These are phyloP conservation scores for Fusarium austroafricanum DNA, from an alignment of 2,329 filamentous ascomycete species.

Conservation along the genomic window DNA sequence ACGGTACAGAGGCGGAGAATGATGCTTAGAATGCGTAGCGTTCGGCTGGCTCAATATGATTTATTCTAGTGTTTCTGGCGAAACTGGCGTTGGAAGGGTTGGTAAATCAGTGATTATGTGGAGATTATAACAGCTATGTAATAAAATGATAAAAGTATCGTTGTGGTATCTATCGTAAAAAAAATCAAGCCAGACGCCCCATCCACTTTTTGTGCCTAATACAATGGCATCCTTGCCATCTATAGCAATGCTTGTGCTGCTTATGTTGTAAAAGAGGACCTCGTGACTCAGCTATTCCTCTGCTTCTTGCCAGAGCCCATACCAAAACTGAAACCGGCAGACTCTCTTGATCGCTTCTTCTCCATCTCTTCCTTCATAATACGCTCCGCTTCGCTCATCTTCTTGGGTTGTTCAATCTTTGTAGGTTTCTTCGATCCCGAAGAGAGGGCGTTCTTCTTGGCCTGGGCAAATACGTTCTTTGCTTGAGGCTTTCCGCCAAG, in stretches of 20 bases:
- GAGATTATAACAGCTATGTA: slow-evolving; percentile 14
- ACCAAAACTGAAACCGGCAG: slow-evolving; percentile 58
- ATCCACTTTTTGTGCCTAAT: slow-evolving; percentile 7
- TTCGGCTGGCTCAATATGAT: slow-evolving; percentile 3
- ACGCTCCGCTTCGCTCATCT: slow-evolving; percentile 87
- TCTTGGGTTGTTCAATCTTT: slow-evolving; percentile 74
- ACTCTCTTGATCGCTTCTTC: slow-evolving; percentile 69
- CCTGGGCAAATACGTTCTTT: slow-evolving; percentile 79
- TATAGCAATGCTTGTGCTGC: neutral
- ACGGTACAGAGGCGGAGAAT: slow-evolving; percentile 66
- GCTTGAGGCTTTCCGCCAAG: slow-evolving; percentile 71
- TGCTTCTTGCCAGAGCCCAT: slow-evolving; percentile 65
- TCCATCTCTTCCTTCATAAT: slow-evolving; percentile 91
- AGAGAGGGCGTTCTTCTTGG: slow-evolving; percentile 75
- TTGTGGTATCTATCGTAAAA: slow-evolving; percentile 49
- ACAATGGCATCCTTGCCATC: slow-evolving; percentile 1
- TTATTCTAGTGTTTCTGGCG: slow-evolving; percentile 43
- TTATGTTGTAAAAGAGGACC: neutral
- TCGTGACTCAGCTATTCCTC: slow-evolving; percentile 48
- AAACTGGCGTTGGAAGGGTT: slow-evolving; percentile 49
- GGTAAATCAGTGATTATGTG: slow-evolving; percentile 26
- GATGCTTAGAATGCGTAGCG: slow-evolving; percentile 51
- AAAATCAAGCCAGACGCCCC: slow-evolving; percentile 38
- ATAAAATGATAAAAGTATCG: slow-evolving; percentile 30
- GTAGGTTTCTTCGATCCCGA: slow-evolving; percentile 70